Evolutionary conservation across 2,329 filamentous ascomycete genomes (phyloP), one percentile per base, ranked within the genome.

Genomic region (Fusarium vanettenii): DNA sequence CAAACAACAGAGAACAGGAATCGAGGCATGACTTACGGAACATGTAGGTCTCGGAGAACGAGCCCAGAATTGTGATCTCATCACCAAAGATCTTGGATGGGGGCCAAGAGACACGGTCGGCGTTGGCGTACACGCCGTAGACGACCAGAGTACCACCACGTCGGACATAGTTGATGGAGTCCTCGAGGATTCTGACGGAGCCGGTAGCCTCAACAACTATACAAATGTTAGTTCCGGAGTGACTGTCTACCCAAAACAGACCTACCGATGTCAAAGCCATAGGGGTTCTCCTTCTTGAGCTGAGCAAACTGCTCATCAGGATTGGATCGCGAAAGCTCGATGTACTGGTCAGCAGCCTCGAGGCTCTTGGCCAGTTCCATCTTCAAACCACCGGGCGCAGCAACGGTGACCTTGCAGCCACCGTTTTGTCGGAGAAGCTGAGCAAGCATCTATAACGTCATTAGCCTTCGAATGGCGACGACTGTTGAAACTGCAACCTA

Each of bases 1-100:
- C 14, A 56, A 33, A 29, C 8, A 14, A 33, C n/a, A 9, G 11
- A 14, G 13, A 39, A 10, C 5, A 2, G 20, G 18, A 14, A 6
- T 4, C 11, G 10, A 31, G 1, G 13, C 8, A 50, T 13, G 25
- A 83, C 84, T 79, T 82, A 86, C 85, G 91, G 86, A 93, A 93
- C 87, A 92, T 93, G 84, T 91, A 92, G 27, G 91, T 92, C 82
- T 94, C 92, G 57, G 90, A 93, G 85, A 94, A 94, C 62, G 90
- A 92, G 29, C 92, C 92, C 64, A 94, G 85, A 75, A 94, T 93
- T 75, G 91, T 93, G 76, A 94, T 92, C 82, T 94, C 92, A 70
- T 86, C 84, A 78, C 88, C 87, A 80, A 90, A 94, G 78, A 95
- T 94, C 85, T 92, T 92, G 81, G 88, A 87, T n/a, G 92, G 92